Evolutionary conservation across 1,284 basidiomycete species (phyloP), one percentile per base, ranked within the genome.

Genomic region (Pascua sp.): DNA sequence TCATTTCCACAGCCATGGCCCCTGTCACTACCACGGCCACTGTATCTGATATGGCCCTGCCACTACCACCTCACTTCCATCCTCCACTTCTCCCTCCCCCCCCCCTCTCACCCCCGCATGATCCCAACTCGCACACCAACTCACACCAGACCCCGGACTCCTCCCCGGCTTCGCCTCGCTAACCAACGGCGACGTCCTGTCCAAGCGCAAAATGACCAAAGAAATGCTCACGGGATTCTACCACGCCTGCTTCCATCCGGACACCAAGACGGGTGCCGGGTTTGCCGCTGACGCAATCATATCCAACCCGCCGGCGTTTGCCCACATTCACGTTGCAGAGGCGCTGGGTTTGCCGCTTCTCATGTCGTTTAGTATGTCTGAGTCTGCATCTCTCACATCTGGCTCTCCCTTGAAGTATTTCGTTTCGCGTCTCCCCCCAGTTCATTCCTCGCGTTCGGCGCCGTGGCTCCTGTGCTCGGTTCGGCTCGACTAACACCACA

Each of bases 221-320:
- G 49, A 50, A 77, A 84, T 85, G 78, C 80, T 86, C 17, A 73
- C 82, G 48, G 84, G 83, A 0, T 86, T 84, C 67, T 84, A 83
- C 80, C 67, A 74, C 15, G 76, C 84, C 0, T 83, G 82, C 57
- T 80, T 79, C 66, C 68, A 79, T 12, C 80, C 84, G 0, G 81
- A 82, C 62, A 71, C 78, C 11, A 62, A 73, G 12, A 80, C 78
- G 0, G 79, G 80, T 1, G 67, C 68, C n/a, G 63, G 78, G 1
- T 86, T 86, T 60, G 81, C 79, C 0, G 83, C 83, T 2, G 84
- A 86, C 65, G 83, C 83, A 0, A 85, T 86, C 51, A 85, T 86
- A 46, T 81, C 81, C 37, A 86, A 86, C 66, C 84, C 85, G 11
- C 84, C 84, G 2, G 80, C 82, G 2, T 86, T 86, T 63, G 84